Evolutionary conservation across 164 flowering plant species (phyloP).

Genomic region (Vitis rupestris): DNA sequence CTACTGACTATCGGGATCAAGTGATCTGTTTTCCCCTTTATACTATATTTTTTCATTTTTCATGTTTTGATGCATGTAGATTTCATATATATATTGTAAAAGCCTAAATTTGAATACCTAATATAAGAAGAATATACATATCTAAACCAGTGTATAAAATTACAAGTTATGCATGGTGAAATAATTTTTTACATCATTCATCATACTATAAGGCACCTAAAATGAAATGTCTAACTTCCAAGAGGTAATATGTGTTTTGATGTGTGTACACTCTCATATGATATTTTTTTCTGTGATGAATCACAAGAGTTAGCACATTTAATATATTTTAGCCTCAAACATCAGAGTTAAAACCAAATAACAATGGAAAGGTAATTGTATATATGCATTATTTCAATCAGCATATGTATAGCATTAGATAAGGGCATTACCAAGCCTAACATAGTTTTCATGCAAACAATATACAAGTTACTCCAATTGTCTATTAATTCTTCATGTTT

Average conservation of each 20-base stretch:
- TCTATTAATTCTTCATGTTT: too few species aligned
- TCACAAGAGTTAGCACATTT: neutral
- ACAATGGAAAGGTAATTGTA: neutral
- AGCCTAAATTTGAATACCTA: neutral
- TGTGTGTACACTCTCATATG: too few species aligned
- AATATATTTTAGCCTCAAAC: neutral
- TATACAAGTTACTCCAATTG: too few species aligned
- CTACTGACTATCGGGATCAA: conserved; percentile 37
- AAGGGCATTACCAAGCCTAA: neutral
- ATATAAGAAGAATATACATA: neutral
- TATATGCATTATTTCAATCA: neutral
- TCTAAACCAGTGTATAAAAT: too few species aligned
- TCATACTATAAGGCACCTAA: neutral
- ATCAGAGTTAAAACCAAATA: neutral
- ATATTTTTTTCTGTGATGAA: neutral
- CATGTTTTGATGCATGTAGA: neutral
- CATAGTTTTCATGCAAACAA: too few species aligned
- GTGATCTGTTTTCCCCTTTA: conserved; percentile 5
- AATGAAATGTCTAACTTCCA: neutral
- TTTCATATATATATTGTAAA: neutral
- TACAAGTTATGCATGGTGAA: neutral
- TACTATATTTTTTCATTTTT: neutral
- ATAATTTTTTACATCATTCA: neutral
- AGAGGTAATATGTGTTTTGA: neutral
- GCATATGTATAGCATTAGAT: neutral